Evolutionary conservation across 495 filamentous ascomycete species (phyloP).

Genomic region (Talaromyces proteolyticus): DNA sequence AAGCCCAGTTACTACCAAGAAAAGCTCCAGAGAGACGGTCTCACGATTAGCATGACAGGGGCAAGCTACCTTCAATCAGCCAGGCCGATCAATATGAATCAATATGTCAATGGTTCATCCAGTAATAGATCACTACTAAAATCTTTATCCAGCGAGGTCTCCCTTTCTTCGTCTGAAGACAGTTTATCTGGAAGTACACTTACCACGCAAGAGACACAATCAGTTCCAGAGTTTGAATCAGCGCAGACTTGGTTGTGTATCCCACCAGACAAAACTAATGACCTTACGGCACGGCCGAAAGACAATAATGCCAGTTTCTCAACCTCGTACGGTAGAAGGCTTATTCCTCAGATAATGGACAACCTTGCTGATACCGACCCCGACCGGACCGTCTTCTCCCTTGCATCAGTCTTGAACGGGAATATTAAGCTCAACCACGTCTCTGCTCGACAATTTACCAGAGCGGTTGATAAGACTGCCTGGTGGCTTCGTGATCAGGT

Average conservation of each 20-base stretch:
- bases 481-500: conserved; percentile 2
- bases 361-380: neutral
- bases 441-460: neutral
- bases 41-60: neutral
- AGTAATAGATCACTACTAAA: neutral
- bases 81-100: neutral
- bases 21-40: neutral
- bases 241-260: neutral
- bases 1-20: conserved; percentile 25
- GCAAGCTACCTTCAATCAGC: neutral
- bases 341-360: conserved; percentile 3
- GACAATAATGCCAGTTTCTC: no score
- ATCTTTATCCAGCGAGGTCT: neutral
- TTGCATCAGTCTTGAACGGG: neutral
- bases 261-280: neutral
- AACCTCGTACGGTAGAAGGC: neutral
- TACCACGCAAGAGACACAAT: neutral
- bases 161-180: neutral
- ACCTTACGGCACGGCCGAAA: no score
- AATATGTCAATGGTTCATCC: neutral
- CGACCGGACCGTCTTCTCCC: neutral
- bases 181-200: no score
- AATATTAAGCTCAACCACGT: neutral
- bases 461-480: conserved; percentile 1
- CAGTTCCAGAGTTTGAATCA: neutral